A percentile compares a stretch with the other conserved stretches of the same genome.
Evolutionary conservation across 768 basidiomycete genomes (phyloP).

Genomic region (Pulveroboletus frians): DNA sequence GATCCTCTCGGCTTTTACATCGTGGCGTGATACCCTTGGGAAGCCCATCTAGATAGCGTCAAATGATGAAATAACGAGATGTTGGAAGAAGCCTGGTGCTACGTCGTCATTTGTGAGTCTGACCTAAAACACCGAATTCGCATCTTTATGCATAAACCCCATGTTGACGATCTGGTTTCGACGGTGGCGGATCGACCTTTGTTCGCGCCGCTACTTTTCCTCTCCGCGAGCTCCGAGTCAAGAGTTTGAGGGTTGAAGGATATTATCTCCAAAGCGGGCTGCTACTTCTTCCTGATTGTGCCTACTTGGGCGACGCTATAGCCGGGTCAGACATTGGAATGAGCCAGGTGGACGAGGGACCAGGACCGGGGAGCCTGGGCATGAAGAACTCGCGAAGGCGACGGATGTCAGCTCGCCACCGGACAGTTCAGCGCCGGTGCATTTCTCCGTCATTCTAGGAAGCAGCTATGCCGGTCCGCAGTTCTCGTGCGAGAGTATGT

Average conservation of each 20-base stretch:
- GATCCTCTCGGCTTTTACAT: slow-evolving; percentile 1
- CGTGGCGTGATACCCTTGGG: background rate
- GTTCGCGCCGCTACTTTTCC: slow-evolving; percentile 1
- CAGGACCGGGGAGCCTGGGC: slow-evolving; percentile 10
- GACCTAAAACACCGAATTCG: background rate
- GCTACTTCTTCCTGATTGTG: background rate
- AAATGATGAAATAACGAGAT: background rate
- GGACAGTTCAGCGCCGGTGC: slow-evolving; percentile 1
- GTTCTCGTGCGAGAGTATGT: slow-evolving; percentile 10
- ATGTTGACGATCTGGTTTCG: slow-evolving; percentile 11
- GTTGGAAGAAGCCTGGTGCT: background rate
- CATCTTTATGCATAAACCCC: background rate
- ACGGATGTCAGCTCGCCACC: slow-evolving; percentile 14
- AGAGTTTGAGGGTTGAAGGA: background rate
- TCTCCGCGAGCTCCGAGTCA: background rate
- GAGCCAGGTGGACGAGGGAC: background rate
- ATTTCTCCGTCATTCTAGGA: slow-evolving; percentile 9
- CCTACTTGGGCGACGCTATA: slow-evolving; percentile 1
- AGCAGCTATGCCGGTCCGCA: slow-evolving; percentile 1
- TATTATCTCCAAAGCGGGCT: background rate
- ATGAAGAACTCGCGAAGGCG: slow-evolving; percentile 11
- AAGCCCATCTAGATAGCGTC: background rate
- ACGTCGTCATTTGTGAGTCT: background rate
- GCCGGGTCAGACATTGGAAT: background rate
- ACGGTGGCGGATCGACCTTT: slow-evolving; percentile 13